phyloP scores from a whole-genome alignment of 2,329 filamentous ascomycete genomes.

The Phyllosticta citrichinensis region DNA sequence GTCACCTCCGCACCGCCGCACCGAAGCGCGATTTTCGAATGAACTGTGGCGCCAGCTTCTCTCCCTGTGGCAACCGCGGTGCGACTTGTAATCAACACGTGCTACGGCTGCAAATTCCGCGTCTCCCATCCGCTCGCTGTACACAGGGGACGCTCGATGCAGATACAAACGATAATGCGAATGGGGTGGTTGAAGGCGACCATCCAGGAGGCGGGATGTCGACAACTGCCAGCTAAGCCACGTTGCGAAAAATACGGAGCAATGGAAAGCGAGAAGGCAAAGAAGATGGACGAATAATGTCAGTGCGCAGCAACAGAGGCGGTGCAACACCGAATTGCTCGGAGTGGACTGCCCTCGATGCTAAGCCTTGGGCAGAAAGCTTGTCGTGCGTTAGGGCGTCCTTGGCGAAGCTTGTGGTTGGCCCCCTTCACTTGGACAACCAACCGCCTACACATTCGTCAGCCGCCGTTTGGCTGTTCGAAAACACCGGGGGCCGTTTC shows the following conservation, averaged over 20 bases:
- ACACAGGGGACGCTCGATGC: neutral
- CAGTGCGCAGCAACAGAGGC: neutral
- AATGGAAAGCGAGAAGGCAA: neutral
- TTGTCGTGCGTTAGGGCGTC: neutral
- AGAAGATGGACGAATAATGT: neutral
- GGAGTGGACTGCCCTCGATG: neutral
- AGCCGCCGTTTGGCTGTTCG: too few relatives aligned
- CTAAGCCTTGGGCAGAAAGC: neutral
- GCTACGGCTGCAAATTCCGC: too few relatives aligned
- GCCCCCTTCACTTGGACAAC: neutral
- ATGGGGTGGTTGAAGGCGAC: neutral
- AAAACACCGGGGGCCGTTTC: neutral
- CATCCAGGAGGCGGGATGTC: too few relatives aligned
- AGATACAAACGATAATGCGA: neutral
- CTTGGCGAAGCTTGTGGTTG: neutral
- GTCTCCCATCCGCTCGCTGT: neutral
- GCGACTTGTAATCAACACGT: too few relatives aligned
- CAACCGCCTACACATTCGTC: neutral
- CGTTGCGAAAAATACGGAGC: neutral
- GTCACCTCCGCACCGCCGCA: too few relatives aligned
- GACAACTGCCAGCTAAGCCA: neutral
- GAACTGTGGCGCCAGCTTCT: too few relatives aligned
- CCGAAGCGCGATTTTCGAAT: too few relatives aligned
- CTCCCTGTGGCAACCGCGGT: too few relatives aligned
- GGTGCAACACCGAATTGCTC: neutral